Conservation (phyloP, 352 stramenopile species). For the Albugo candida region DNA sequence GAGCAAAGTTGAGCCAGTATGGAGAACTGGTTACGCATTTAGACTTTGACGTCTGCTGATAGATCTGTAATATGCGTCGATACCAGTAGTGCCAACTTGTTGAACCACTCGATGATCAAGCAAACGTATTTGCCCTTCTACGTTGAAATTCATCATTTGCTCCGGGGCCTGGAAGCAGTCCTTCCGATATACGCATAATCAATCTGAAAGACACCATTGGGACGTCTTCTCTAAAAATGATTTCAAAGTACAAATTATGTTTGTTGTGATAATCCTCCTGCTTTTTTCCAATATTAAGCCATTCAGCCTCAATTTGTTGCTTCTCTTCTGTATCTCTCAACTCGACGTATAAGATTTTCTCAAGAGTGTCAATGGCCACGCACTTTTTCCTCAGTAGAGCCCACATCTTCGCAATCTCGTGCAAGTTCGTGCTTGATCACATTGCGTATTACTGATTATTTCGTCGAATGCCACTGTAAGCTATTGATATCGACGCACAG, state of each 20-base stretch:
- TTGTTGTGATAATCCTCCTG: slow-evolving; percentile 45
- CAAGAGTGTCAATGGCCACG: not conserved
- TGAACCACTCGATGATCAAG: not conserved
- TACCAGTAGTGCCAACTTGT: not conserved
- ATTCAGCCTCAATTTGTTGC: slow-evolving; percentile 51
- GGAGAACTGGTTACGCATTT: slow-evolving; percentile 56
- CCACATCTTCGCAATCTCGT: too few relatives aligned
- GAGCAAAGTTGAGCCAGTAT: slow-evolving; percentile 68
- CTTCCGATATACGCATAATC: slow-evolving; percentile 13
- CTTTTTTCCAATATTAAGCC: slow-evolving; percentile 36
- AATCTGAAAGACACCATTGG: slow-evolving; percentile 17
- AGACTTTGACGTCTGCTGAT: slow-evolving; percentile 46
- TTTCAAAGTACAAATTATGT: slow-evolving; percentile 21
- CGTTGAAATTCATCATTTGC: slow-evolving; percentile 43
- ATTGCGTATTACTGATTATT: too few relatives aligned
- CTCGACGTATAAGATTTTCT: not conserved
- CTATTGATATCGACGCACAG: too few relatives aligned
- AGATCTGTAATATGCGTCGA: slow-evolving; percentile 16
- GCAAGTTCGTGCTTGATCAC: too few relatives aligned
- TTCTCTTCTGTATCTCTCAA: slow-evolving; percentile 46
- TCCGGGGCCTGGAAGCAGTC: slow-evolving; percentile 27
- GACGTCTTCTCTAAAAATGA: not conserved
- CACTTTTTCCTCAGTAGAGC: too few relatives aligned
- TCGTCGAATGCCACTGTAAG: too few relatives aligned
- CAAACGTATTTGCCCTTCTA: slow-evolving; percentile 25